Evolutionary conservation across 2,329 filamentous ascomycete genomes (phyloP), one percentile per base, ranked within the genome.

Genomic region (Leptographium procerum): DNA sequence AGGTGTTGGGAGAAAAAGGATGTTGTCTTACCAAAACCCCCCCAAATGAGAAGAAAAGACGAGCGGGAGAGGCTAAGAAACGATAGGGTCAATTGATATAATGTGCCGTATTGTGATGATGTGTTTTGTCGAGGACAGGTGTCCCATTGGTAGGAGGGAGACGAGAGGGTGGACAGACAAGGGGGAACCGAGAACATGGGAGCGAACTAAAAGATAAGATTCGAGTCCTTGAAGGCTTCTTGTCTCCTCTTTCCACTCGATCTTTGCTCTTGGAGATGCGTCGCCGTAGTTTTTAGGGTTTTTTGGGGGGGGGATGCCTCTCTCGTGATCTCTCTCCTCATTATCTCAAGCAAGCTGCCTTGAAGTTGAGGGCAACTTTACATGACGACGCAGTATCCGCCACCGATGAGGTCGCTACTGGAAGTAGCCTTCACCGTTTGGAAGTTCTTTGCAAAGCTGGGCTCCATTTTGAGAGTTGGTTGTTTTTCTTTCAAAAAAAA

Each of bases 381-480:
- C 58, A 60, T 57, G 55, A 57, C 31, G 9, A 55, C 33, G 51
- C 58, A 59, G 58, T 57, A 56, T 28, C 50, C 40, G 31, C 48
- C 54, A 14, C n/a, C 29, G 34, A 57, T 45, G 28, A 54, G 29
- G 22, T 24, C 36, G 43, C 36, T 14, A 9, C 4, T 28, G 26
- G 26, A 14, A 36, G 24, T 26, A 45, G 40, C 34, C 40, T 19
- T 55, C 31, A 24, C 26, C n/a, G 33, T 26, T 31, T 51, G 24
- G 33, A 34, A 24, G 34, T 29, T 58, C 52, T 55, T 33, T 34
- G 36, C n/a, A 26, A 22, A 47, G 50, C 43, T 40, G 57, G 33
- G 16, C 8, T 50, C 24, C 58, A 57, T 57, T 54, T 57, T 60
- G 55, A 51, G 45, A 31, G 36, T 53, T 57, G 51, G 16, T 47